phyloP scores from a whole-genome alignment of 2,329 filamentous ascomycete species.

The Teratosphaeria zuluensis region DNA sequence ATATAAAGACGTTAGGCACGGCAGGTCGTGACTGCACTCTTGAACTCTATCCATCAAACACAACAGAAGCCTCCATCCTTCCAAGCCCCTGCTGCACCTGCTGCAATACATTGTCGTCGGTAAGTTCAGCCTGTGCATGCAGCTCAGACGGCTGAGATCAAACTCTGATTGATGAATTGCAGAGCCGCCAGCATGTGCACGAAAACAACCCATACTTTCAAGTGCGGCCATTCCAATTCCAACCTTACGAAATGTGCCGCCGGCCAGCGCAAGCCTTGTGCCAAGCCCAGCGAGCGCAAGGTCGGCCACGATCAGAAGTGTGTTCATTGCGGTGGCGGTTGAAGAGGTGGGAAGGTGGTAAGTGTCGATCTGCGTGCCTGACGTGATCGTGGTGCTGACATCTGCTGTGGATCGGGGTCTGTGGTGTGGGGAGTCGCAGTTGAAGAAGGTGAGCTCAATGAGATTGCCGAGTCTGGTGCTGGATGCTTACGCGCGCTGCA shows the following conservation, averaged over 20 bases:
- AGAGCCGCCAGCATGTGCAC: not conserved
- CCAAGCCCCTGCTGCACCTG: not conserved
- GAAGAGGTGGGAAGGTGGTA: not conserved
- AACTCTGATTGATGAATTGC: not conserved
- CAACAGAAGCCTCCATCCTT: not conserved
- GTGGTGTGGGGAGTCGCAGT: not conserved
- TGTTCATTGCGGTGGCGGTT: not conserved
- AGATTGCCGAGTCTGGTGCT: not conserved
- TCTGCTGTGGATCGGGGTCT: not conserved
- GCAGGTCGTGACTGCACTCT: not conserved
- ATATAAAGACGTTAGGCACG: not conserved
- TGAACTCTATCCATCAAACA: not conserved
- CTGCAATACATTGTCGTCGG: not conserved
- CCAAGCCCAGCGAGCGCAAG: not conserved
- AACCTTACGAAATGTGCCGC: not conserved
- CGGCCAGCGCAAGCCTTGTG: not conserved
- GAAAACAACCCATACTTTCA: not conserved
- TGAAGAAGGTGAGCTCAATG: not conserved
- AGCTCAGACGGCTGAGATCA: not conserved
- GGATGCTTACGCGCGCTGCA: not conserved
- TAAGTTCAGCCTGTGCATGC: not conserved
- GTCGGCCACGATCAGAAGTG: not conserved
- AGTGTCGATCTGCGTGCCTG: not conserved
- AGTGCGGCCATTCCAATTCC: not conserved
- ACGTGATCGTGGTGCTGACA: not conserved